Conservation (phyloP, 192 early-diverging fungal species). For the Mortierella antarctica region DNA sequence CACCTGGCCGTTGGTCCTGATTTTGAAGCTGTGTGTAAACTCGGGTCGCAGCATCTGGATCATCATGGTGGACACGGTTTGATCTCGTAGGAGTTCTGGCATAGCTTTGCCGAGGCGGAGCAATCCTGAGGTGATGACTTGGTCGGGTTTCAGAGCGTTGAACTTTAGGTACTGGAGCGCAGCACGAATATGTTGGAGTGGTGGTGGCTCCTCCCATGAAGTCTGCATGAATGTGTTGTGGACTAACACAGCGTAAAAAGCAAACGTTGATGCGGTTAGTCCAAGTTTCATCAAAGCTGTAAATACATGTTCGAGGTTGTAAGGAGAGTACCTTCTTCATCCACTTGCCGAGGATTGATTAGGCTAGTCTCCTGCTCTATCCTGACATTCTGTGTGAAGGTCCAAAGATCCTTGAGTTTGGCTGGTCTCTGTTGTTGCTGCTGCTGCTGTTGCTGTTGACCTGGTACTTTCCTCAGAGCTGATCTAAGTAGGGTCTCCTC, state of each 20-base stretch:
- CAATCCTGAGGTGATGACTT: conserved; percentile 36
- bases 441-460: conserved; percentile 16
- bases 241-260: neutral
- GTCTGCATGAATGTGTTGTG: conserved; percentile 28
- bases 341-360: conserved; percentile 40
- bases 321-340: conserved; percentile 32
- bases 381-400: conserved; percentile 16
- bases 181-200: conserved; percentile 31
- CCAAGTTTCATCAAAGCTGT: too few species aligned
- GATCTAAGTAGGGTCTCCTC: conserved; percentile 34
- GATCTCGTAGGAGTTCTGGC: conserved; percentile 34
- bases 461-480: conserved; percentile 30
- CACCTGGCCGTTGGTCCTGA: conserved; percentile 43
- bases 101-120: conserved; percentile 39
- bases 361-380: conserved; percentile 28
- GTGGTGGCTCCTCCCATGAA: conserved; percentile 37
- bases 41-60: conserved; percentile 48
- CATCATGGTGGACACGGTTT: conserved; percentile 22
- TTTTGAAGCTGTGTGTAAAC: conserved; percentile 48
- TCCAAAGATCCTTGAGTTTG: conserved; percentile 22
- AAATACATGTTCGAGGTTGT: neutral
- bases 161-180: conserved; percentile 39
- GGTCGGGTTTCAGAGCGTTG: conserved; percentile 47
- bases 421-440: conserved; percentile 8
- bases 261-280: neutral